phyloP scores from a whole-genome alignment of 202 grass and related monocot species.

The Bolboschoenoplectus hybrid region DNA sequence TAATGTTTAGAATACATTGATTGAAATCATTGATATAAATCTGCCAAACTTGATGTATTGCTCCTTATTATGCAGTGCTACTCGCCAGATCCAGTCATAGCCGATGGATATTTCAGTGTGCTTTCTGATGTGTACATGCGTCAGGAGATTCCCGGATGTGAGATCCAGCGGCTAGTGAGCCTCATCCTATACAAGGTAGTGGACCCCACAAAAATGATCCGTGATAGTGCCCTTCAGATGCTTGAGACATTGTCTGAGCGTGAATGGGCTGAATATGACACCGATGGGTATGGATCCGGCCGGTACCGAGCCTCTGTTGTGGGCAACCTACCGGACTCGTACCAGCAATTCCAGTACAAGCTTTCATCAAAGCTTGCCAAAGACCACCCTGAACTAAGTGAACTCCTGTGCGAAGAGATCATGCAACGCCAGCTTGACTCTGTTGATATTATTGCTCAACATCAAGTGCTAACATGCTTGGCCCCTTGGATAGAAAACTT shows the following conservation, averaged over 20 bases:
- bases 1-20: neutral
- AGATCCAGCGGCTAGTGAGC: slow-evolving; percentile 86
- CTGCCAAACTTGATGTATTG: neutral
- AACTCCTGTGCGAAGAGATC: slow-evolving; percentile 85
- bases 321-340: slow-evolving; percentile 97
- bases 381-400: slow-evolving; percentile 97
- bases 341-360: slow-evolving; percentile 98
- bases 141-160: slow-evolving; percentile 96
- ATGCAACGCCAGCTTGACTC: slow-evolving; percentile 98
- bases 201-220: slow-evolving; percentile 89
- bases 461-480: slow-evolving; percentile 98
- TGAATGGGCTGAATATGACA: slow-evolving; percentile 92
- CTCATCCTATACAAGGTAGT: slow-evolving; percentile 99
- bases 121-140: slow-evolving; percentile 98
- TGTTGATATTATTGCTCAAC: slow-evolving; percentile 96
- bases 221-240: slow-evolving; percentile 97
- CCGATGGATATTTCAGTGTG: slow-evolving; percentile 98
- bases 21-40: neutral
- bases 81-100: slow-evolving; percentile 77
- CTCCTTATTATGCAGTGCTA: slow-evolving; percentile 64
- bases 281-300: slow-evolving; percentile 72
- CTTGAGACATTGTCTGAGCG: slow-evolving; percentile 91
- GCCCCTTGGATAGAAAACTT: slow-evolving; percentile 99
- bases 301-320: slow-evolving; percentile 95
- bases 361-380: slow-evolving; percentile 94